Evolutionary conservation across 2,329 filamentous ascomycete species (phyloP).

Genomic region (Corinectria fuckeliana): DNA sequence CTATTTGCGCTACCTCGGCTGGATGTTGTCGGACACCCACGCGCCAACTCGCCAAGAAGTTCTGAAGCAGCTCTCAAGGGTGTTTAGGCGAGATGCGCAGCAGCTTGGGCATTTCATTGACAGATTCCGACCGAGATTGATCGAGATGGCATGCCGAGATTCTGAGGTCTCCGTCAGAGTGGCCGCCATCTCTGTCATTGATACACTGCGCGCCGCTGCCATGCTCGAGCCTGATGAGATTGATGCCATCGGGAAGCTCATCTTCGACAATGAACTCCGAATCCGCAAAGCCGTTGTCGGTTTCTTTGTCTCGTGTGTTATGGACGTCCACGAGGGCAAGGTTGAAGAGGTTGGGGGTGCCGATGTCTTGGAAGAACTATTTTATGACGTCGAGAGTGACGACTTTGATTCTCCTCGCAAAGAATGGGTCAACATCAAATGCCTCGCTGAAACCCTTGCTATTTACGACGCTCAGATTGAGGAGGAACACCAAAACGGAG

Average conservation of each 20-base stretch:
- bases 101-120: conserved; percentile 93
- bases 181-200: conserved; percentile 80
- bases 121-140: conserved; percentile 82
- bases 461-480: conserved; percentile 78
- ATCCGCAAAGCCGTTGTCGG: conserved; percentile 87
- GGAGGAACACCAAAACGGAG: conserved; percentile 57
- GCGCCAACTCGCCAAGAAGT: conserved; percentile 82
- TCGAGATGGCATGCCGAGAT: conserved; percentile 92
- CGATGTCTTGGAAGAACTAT: conserved; percentile 74
- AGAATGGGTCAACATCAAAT: conserved; percentile 93
- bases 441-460: conserved; percentile 81
- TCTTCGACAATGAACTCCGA: conserved; percentile 85
- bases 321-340: conserved; percentile 79
- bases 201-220: conserved; percentile 81
- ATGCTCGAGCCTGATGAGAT: conserved; percentile 92
- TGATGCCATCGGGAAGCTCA: conserved; percentile 82
- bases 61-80: conserved; percentile 77
- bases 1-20: conserved; percentile 92
- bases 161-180: conserved; percentile 82
- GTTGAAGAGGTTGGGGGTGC: conserved; percentile 85
- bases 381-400: conserved; percentile 74
- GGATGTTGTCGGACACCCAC: conserved; percentile 87
- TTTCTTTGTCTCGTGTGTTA: conserved; percentile 89
- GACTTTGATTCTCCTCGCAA: conserved; percentile 77
- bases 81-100: conserved; percentile 83